Conservation (phyloP, 177 flowering plant species). For the Vitis hybrid region DNA sequence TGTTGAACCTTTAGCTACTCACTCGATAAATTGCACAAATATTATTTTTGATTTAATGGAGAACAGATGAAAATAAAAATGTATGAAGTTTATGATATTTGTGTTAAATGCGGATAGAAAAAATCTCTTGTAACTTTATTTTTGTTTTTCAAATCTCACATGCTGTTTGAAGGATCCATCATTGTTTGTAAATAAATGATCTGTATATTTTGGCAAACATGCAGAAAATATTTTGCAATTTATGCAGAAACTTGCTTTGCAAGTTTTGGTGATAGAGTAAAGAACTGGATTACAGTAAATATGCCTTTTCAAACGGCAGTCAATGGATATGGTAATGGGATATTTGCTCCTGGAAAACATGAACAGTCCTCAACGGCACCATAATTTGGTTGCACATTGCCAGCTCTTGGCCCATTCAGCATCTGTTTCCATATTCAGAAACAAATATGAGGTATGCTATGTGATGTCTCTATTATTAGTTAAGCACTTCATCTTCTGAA, state of each 20-base stretch:
- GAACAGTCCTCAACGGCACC: slow-evolving; percentile 61
- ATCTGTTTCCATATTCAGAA: slow-evolving; percentile 65
- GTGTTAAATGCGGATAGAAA: too few relatives aligned
- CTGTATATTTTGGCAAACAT: slow-evolving; percentile 13
- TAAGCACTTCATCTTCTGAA: too few relatives aligned
- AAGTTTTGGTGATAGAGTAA: slow-evolving; percentile 87
- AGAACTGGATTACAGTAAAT: slow-evolving; percentile 83
- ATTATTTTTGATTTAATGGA: too few relatives aligned
- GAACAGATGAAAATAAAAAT: too few relatives aligned
- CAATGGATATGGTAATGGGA: slow-evolving; percentile 68
- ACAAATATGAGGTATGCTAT: slow-evolving; percentile 65
- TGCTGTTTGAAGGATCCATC: too few relatives aligned
- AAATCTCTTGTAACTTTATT: too few relatives aligned
- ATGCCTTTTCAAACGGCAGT: slow-evolving; percentile 88
- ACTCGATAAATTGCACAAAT: too few relatives aligned
- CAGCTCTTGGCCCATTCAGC: slow-evolving; percentile 85
- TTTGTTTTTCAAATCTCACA: too few relatives aligned
- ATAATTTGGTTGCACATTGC: slow-evolving; percentile 74
- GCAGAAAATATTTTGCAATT: slow-evolving; percentile 72
- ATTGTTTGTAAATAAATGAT: too few relatives aligned
- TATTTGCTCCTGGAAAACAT: slow-evolving; percentile 82
- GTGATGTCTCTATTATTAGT: too few relatives aligned
- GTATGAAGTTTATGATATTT: too few relatives aligned
- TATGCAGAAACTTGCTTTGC: slow-evolving; percentile 92
- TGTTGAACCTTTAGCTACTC: too few relatives aligned